phyloP scores from a whole-genome alignment of 1,139 yeast species.

The Kurtzmaniella quercitrusa region DNA sequence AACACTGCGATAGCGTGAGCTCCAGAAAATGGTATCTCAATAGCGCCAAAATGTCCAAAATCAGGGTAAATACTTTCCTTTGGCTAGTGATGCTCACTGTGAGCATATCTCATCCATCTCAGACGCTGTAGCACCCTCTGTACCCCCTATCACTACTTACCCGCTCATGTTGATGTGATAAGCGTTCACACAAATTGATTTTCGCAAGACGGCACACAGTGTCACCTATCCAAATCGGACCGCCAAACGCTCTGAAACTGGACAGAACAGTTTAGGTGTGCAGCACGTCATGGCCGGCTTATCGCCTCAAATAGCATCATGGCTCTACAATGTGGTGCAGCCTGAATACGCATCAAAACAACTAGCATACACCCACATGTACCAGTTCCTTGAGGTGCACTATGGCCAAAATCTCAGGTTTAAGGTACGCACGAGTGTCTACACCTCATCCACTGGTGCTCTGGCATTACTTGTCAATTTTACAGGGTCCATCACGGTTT shows the following conservation, averaged over 20 bases:
- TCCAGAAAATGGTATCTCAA: no score
- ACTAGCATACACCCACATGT: conserved; percentile 57
- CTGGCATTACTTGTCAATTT: conserved; percentile 60
- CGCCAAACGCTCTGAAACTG: neutral
- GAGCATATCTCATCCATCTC: no score
- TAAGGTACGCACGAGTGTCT: conserved; percentile 68
- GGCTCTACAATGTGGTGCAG: conserved; percentile 43
- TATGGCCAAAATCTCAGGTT: conserved; percentile 33
- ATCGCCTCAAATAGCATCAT: conserved; percentile 33
- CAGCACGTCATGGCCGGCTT: conserved; percentile 19
- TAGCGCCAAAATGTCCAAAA: no score
- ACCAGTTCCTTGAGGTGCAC: conserved; percentile 48
- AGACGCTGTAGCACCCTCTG: neutral
- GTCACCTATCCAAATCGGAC: neutral
- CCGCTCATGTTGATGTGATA: conserved; percentile 18
- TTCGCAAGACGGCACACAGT: neutral
- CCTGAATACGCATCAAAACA: conserved; percentile 52
- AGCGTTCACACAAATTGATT: neutral
- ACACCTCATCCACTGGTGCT: conserved; percentile 55
- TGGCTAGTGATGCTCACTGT: no score
- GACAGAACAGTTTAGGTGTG: neutral
- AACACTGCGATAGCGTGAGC: no score
- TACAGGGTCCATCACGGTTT: conserved; percentile 49
- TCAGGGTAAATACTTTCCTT: no score
- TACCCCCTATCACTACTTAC: conserved; percentile 14